Evolutionary conservation across 1,284 basidiomycete species (phyloP), one percentile per base, ranked within the genome.

Genomic region (Vanrija humicola): DNA sequence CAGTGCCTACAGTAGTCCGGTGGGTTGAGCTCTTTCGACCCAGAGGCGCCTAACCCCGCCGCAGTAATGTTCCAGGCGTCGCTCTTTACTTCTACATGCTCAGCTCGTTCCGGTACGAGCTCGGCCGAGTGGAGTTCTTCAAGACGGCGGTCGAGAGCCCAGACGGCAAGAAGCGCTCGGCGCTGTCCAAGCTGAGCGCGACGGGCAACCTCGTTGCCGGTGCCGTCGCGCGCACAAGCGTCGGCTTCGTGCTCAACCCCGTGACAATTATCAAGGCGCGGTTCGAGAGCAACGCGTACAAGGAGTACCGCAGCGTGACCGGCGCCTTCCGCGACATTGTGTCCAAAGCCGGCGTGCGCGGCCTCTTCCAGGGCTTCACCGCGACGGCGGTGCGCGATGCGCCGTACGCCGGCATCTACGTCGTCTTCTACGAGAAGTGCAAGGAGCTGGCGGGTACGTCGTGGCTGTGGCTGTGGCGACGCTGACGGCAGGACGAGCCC

Each of bases 181-280:
- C 87, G 3, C 81, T 94, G 16, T 88, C 90, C 1, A 87, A 84
- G 56, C 82, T 97, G 6, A 86, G 86, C 0, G 83, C 78, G 43
- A 80, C 84, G 56, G 95, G 94, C 0, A 98, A 98, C 74, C 80
- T 98, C 2, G 54, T 96, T 12, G 88, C 95, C 0, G 95, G 95
- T 2, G 94, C 92, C 0, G 82, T 88, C 4, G 86, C 90, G 0
- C 83, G 96, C 46, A 87, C 92, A 12, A 81, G 80, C 0, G 89
- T 98, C 1, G 95, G 95, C 0, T 87, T 97, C 66, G 61, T 94
- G 0, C 71, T 98, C 57, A 98, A 95, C 70, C 96, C 95, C 0
- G 86, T 98, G 64, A 90, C 95, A 0, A 86, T 98, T 14, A 78
- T 98, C 55, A 99, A 99, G 77, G 90, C 95, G 21, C 83, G 95